Percentiles rank a stretch among this genome's conserved stretches.
Conservation (phyloP, 768 basidiomycete genomes). For the Termitomyces sp. region DNA sequence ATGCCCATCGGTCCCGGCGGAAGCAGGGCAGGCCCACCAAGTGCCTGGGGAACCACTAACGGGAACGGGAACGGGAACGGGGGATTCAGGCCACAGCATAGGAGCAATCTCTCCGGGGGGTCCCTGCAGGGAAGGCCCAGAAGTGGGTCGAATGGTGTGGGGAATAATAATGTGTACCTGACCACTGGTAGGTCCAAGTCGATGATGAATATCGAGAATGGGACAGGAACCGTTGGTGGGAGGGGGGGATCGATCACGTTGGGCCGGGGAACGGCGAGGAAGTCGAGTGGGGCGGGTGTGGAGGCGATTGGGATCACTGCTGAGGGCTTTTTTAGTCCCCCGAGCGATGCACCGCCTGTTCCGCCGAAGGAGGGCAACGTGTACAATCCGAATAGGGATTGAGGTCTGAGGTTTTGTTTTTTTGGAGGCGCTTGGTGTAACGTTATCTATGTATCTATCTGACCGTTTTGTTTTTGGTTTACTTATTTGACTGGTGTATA, state of each 20-base stretch:
- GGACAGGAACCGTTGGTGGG: constrained; percentile 22
- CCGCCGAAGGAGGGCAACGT: neutral
- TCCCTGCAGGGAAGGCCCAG: constrained; percentile 26
- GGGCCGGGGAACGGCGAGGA: constrained; percentile 53
- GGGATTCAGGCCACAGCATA: constrained; percentile 27
- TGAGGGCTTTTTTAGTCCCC: constrained; percentile 69
- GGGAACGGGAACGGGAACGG: neutral
- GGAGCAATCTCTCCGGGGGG: constrained; percentile 24
- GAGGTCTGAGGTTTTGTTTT: neutral
- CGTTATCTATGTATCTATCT: neutral
- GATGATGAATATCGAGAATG: constrained; percentile 61
- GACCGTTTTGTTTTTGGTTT: neutral
- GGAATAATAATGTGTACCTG: neutral
- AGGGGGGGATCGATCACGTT: constrained; percentile 58
- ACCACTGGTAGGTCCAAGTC: constrained; percentile 39
- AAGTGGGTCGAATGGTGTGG: constrained; percentile 9
- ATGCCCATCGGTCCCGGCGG: constrained; percentile 56
- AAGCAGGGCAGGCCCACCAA: constrained; percentile 23
- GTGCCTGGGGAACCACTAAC: constrained; percentile 26
- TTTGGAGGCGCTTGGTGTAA: neutral
- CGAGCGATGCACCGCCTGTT: constrained; percentile 15
- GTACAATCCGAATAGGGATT: neutral
- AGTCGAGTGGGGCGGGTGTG: constrained; percentile 66
- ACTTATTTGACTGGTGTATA: neutral
- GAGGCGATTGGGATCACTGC: constrained; percentile 74